A percentile compares a stretch with the other conserved stretches of the same genome.
Evolutionary conservation across 2,329 filamentous ascomycete species (phyloP).

Genomic region (Calonectria fujianensis): DNA sequence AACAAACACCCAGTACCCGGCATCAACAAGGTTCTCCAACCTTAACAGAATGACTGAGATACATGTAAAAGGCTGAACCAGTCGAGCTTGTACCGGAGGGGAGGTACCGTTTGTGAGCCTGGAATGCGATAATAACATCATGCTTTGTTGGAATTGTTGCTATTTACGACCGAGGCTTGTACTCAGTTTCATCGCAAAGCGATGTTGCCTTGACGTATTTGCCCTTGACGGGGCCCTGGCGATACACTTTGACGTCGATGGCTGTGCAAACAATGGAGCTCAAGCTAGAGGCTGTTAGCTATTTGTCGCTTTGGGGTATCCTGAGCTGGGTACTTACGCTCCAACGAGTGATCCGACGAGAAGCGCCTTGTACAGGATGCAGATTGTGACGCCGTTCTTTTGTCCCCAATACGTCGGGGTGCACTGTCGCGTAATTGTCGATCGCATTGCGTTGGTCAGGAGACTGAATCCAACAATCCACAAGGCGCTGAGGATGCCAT

Average conservation of each 20-base stretch:
- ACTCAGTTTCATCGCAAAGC: neutral
- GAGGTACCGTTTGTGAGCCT: too few relatives aligned
- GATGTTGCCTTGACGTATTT: slow-evolving; percentile 19
- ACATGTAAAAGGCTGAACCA: too few relatives aligned
- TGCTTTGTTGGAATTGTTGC: too few relatives aligned
- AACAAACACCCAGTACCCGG: too few relatives aligned
- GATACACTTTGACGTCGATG: neutral
- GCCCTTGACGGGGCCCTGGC: slow-evolving; percentile 2
- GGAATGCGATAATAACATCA: too few relatives aligned
- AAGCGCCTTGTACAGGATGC: slow-evolving; percentile 6
- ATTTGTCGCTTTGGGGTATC: rapidly evolving
- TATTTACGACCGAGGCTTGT: neutral
- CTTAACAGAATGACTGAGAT: too few relatives aligned
- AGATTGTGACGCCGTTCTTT: neutral
- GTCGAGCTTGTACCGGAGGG: too few relatives aligned
- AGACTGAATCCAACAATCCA: neutral
- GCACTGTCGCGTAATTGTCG: slow-evolving; percentile 5
- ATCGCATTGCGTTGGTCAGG: neutral
- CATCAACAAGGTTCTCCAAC: too few relatives aligned
- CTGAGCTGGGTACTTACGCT: neutral
- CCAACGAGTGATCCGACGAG: slow-evolving; percentile 2
- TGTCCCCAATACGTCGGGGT: neutral
- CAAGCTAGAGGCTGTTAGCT: neutral
- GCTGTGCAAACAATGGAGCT: neutral
- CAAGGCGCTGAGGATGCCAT: slow-evolving; percentile 2